A percentile compares a stretch with the other conserved stretches of the same genome.
Evolutionary conservation across 2,329 filamentous ascomycete genomes (phyloP).

Genomic region (Sclerotinia spermophila): DNA sequence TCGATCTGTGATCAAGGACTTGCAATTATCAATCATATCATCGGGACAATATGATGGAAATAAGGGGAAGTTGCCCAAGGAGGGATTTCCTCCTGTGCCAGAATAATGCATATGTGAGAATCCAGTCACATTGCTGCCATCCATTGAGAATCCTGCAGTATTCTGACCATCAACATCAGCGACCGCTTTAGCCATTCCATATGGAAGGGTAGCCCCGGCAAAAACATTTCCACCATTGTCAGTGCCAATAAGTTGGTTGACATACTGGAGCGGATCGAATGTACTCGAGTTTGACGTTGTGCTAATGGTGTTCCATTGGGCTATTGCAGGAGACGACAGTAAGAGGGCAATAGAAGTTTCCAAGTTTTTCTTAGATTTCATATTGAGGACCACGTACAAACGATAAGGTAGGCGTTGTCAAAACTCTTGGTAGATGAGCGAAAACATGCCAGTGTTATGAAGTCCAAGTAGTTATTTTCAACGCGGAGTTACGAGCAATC

Average conservation of each 20-base stretch:
- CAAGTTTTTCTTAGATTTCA: not conserved
- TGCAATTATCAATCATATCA: constrained; percentile 54
- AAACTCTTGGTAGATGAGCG: not conserved
- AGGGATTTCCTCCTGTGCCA: constrained; percentile 45
- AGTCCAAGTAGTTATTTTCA: not conserved
- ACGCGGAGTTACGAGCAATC: not conserved
- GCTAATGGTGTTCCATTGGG: constrained; percentile 1
- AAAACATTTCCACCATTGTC: constrained; percentile 52
- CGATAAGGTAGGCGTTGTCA: not conserved
- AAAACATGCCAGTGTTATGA: not conserved
- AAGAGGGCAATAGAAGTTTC: not conserved
- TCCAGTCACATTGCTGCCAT: constrained; percentile 48
- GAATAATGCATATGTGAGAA: constrained; percentile 48
- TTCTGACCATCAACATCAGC: constrained; percentile 49
- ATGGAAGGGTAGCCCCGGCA: constrained; percentile 51
- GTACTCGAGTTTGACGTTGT: not conserved
- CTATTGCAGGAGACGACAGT: not conserved
- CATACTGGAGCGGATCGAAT: constrained; percentile 35
- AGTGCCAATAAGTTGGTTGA: constrained; percentile 52
- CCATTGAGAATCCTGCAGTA: constrained; percentile 46
- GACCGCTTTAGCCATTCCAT: constrained; percentile 54
- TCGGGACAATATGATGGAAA: constrained; percentile 44
- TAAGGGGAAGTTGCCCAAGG: constrained; percentile 46
- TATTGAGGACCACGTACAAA: not conserved
- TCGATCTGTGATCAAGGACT: constrained; percentile 49